Evolutionary conservation across 2,329 filamentous ascomycete genomes (phyloP).

Genomic region (Lachnellula hyalina): DNA sequence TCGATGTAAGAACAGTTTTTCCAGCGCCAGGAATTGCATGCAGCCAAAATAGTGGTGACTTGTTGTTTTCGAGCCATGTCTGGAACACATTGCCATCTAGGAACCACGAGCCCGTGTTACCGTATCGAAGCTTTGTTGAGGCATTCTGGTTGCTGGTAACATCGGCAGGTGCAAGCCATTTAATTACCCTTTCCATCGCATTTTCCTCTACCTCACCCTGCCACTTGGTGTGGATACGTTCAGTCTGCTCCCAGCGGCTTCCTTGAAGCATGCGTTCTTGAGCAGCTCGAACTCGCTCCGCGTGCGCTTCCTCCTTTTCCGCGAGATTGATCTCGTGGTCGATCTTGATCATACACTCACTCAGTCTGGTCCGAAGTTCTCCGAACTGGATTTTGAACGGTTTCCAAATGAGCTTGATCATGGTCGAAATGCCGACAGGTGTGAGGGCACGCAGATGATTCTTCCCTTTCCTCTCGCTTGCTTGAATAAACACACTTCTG

Average conservation of each 20-base stretch:
- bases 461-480: neutral
- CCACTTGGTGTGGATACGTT: neutral
- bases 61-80: neutral
- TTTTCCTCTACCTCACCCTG: neutral
- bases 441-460: neutral
- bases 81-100: neutral
- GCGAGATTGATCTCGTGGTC: neutral
- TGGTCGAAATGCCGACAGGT: neutral
- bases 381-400: neutral
- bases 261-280: neutral
- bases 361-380: neutral
- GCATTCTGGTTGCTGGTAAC: neutral
- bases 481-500: neutral
- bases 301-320: neutral
- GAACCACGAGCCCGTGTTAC: neutral
- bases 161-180: neutral
- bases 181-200: neutral
- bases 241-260: neutral
- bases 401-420: neutral
- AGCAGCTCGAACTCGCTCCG: neutral
- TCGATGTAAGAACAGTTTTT: constrained; percentile 41
- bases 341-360: neutral
- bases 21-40: constrained; percentile 37
- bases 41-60: constrained; percentile 2
- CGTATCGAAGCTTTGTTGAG: neutral